Percentiles rank a stretch among this genome's conserved stretches.
Conservation (phyloP, 192 early-diverging fungal genomes). For the Backusella westeae region DNA sequence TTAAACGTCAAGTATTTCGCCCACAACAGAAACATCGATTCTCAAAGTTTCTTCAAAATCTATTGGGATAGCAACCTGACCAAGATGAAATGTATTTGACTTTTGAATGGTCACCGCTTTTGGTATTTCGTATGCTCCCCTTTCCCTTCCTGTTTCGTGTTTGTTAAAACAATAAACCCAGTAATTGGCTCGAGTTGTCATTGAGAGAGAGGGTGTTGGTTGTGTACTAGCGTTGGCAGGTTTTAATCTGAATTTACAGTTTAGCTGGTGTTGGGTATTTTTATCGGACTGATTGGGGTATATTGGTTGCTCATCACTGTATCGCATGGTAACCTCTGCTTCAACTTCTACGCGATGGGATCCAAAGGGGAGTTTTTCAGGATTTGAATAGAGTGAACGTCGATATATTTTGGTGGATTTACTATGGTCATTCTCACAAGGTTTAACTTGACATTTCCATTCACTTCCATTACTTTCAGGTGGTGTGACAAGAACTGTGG, state of each 20-base stretch:
- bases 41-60: not conserved
- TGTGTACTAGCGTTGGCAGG: not conserved
- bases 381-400: conserved; percentile 18
- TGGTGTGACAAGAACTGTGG: not conserved
- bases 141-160: not conserved
- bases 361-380: conserved; percentile 14
- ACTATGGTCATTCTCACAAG: not conserved
- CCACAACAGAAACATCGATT: not conserved
- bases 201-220: not conserved
- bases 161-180: not conserved
- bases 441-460: not conserved
- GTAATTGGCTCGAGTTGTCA: not conserved
- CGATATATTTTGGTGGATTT: not conserved
- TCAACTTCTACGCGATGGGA: conserved; percentile 14
- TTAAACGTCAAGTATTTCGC: not conserved
- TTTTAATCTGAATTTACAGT: not conserved
- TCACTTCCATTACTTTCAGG: not conserved
- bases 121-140: not conserved
- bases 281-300: not conserved
- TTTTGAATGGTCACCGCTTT: not conserved
- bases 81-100: not conserved
- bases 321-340: conserved; percentile 9
- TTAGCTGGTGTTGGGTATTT: not conserved
- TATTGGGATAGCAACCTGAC: not conserved
- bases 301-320: not conserved